These are phyloP conservation scores for Talaromyces sp. DNA, from an alignment of 2,329 filamentous ascomycete species.

Conservation along the genomic window DNA sequence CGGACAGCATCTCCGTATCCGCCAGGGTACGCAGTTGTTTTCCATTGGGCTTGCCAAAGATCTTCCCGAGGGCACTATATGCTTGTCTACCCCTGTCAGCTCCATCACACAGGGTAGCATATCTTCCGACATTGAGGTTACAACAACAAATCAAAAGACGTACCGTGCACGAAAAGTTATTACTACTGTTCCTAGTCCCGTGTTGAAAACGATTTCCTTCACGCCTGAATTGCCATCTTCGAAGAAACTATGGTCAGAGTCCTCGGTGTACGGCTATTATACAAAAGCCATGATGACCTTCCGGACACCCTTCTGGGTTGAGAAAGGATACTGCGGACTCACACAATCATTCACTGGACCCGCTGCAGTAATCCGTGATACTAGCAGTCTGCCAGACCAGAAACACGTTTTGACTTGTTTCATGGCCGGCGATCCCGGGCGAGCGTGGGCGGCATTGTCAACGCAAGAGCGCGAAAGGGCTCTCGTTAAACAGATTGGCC, in stretches of 20 bases:
- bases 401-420: constrained; percentile 44
- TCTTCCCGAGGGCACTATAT: constrained; percentile 25
- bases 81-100: constrained; percentile 23
- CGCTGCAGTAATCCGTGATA: constrained; percentile 45
- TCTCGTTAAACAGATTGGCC: not conserved
- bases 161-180: constrained; percentile 49
- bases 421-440: constrained; percentile 33
- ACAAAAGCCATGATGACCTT: constrained; percentile 28
- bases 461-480: constrained; percentile 31
- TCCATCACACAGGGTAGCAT: constrained; percentile 7
- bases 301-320: constrained; percentile 48
- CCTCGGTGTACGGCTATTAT: not conserved
- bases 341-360: constrained; percentile 41
- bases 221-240: constrained; percentile 45
- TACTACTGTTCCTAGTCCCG: constrained; percentile 49
- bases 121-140: not conserved
- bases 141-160: not conserved
- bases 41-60: constrained; percentile 24
- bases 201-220: constrained; percentile 50
- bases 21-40: constrained; percentile 50
- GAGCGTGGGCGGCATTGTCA: constrained; percentile 27
- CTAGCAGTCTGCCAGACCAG: constrained; percentile 28
- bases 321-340: constrained; percentile 40
- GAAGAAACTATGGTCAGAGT: constrained; percentile 35
- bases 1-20: constrained; percentile 54